A percentile compares a stretch with the other conserved stretches of the same genome.
Evolutionary conservation across 805 yeast species (phyloP).

Genomic region (Diddensiella caesifluorescens): DNA sequence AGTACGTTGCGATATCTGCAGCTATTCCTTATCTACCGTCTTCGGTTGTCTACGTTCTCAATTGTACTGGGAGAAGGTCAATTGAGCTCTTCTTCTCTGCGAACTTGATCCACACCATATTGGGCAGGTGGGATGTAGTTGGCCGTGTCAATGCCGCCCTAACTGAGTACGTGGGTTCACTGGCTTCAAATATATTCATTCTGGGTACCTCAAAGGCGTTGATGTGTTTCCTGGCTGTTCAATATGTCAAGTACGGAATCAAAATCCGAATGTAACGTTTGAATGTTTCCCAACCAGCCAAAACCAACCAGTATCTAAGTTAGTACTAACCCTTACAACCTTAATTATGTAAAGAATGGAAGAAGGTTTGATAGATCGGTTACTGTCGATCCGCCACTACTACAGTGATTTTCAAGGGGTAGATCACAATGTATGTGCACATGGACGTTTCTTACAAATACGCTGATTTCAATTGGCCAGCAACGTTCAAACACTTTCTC

Average conservation of each 20-base stretch:
- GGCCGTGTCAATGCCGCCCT: constrained; percentile 7
- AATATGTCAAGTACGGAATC: constrained; percentile 17
- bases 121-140: constrained; percentile 7
- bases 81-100: constrained; percentile 31
- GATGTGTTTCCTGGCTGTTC: constrained; percentile 19
- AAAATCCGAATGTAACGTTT: constrained; percentile 8
- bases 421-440: too few relatives aligned
- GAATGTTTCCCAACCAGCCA: background rate
- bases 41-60: constrained; percentile 16
- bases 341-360: too few relatives aligned
- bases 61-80: constrained; percentile 29
- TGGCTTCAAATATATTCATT: constrained; percentile 16
- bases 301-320: background rate
- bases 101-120: constrained; percentile 17
- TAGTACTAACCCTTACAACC: too few relatives aligned
- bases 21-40: constrained; percentile 28
- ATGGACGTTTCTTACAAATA: too few relatives aligned
- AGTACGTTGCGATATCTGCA: constrained; percentile 24
- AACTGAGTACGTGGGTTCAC: constrained; percentile 15
- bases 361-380: too few relatives aligned
- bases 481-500: too few relatives aligned
- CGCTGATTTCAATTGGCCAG: too few relatives aligned
- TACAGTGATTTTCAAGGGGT: too few relatives aligned
- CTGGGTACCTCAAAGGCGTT: constrained; percentile 18
- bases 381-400: too few relatives aligned